Evolutionary conservation across 2,329 filamentous ascomycete species (phyloP).

Genomic region (Colletotrichum eleusines): DNA sequence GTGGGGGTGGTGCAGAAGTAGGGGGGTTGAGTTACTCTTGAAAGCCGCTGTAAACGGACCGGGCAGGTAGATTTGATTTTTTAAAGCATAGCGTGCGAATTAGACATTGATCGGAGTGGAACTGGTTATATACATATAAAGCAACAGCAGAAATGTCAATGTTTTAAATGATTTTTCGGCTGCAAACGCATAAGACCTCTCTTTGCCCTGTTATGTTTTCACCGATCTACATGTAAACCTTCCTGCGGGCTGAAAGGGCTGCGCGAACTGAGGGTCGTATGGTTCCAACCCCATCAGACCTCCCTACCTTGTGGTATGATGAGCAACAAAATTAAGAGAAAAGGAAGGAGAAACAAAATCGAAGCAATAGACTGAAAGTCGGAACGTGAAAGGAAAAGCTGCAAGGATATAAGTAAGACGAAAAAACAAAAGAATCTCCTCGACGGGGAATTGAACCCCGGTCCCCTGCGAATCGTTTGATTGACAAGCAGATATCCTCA

Average conservation of each 20-base stretch:
- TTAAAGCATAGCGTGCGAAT: slow-evolving; percentile 13
- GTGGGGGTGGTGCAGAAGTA: no score
- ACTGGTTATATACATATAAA: not conserved
- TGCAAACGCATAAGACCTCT: not conserved
- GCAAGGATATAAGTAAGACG: no score
- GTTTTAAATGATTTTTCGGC: not conserved
- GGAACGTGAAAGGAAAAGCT: not conserved
- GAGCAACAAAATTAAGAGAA: not conserved
- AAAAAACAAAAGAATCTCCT: slow-evolving; percentile 29
- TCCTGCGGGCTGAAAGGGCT: not conserved
- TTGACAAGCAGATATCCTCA: slow-evolving; percentile 42
- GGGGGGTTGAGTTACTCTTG: no score
- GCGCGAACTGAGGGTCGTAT: not conserved
- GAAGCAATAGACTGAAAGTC: not conserved
- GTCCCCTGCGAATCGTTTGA: slow-evolving; percentile 32
- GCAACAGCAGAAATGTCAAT: no score
- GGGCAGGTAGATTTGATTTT: not conserved
- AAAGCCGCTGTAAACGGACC: rapidly evolving
- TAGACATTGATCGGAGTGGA: not conserved
- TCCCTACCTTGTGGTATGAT: not conserved
- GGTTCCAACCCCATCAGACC: not conserved
- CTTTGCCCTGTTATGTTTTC: not conserved
- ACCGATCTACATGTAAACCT: not conserved
- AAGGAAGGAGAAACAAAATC: no score
- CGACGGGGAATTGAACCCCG: slow-evolving; percentile 43